A percentile compares a stretch with the other conserved stretches of the same genome.
These are phyloP conservation scores for Noccaea caerulescens DNA, from an alignment of 345 rosid genomes.

Conservation along the genomic window DNA sequence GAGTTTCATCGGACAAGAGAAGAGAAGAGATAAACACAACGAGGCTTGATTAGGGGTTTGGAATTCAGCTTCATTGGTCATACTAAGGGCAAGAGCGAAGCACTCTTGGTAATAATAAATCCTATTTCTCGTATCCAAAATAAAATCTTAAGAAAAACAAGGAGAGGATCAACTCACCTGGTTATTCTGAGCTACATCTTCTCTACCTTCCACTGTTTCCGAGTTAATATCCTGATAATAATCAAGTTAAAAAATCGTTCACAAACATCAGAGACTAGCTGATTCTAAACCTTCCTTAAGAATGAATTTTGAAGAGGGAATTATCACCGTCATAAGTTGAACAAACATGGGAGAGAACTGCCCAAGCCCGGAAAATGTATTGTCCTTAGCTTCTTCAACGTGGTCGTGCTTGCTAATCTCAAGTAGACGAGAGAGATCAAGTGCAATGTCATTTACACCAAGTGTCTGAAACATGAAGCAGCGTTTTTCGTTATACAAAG, in stretches of 20 bases:
- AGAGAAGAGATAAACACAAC: not conserved
- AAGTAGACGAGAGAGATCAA: conserved; percentile 48
- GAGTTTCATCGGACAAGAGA: conserved; percentile 14
- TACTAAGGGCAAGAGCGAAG: conserved; percentile 27
- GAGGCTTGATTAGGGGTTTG: conserved; percentile 21
- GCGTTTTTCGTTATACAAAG: not conserved
- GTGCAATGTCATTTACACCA: conserved; percentile 47
- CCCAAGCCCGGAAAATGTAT: conserved; percentile 45
- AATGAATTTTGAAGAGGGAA: conserved; percentile 8
- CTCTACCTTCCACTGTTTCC: conserved; percentile 34
- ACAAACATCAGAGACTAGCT: conserved; percentile 24
- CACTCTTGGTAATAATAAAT: conserved; percentile 28
- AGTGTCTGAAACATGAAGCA: conserved; percentile 44
- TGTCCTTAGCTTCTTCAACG: conserved; percentile 38
- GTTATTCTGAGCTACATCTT: conserved; percentile 43
- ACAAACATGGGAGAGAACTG: conserved; percentile 51
- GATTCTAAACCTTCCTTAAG: not conserved
- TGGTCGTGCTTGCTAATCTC: conserved; percentile 41
- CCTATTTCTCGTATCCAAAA: not conserved
- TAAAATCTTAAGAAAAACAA: not conserved
- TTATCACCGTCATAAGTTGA: conserved; percentile 48
- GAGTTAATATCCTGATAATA: conserved; percentile 41
- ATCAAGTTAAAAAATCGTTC: conserved; percentile 16
- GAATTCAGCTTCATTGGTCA: conserved; percentile 25
- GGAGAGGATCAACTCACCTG: conserved; percentile 34